A percentile compares a stretch with the other conserved stretches of the same genome.
Evolutionary conservation across 2,329 filamentous ascomycete species (phyloP).

Genomic region (Fusarium pininemorale): DNA sequence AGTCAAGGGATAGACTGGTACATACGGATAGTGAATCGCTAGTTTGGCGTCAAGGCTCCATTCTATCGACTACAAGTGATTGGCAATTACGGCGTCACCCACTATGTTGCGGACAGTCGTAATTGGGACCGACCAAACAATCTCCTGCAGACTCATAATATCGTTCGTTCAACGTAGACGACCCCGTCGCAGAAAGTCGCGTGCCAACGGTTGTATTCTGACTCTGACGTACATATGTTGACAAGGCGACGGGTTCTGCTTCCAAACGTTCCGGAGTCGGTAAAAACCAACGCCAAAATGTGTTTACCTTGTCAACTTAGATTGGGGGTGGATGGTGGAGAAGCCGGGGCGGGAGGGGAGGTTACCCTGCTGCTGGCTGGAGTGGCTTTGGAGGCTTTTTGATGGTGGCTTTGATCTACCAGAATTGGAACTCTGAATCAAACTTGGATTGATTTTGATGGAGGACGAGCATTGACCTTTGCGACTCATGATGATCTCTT

Average conservation of each 20-base stretch:
- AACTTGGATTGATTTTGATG: conserved; percentile 3
- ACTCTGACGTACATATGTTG: not conserved
- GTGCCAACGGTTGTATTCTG: not conserved
- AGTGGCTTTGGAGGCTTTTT: conserved; percentile 15
- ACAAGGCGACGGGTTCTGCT: not conserved
- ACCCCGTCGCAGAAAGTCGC: not conserved
- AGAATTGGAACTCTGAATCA: conserved; percentile 8
- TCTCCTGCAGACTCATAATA: conserved; percentile 9
- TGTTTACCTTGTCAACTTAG: not conserved
- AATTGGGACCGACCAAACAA: conserved; percentile 16
- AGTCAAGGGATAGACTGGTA: not conserved
- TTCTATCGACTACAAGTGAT: conserved; percentile 5
- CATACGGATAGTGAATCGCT: conserved; percentile 7
- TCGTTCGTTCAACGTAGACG: not conserved
- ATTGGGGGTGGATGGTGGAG: conserved; percentile 17
- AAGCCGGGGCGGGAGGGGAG: not conserved
- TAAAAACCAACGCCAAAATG: not conserved
- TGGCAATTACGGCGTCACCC: conserved; percentile 21
- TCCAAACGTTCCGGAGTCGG: not conserved
- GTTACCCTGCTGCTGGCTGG: not conserved
- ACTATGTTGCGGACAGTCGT: conserved; percentile 1
- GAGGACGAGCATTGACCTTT: not conserved
- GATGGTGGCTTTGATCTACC: conserved; percentile 21
- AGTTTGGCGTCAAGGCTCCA: conserved; percentile 11
- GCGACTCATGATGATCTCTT: not conserved